phyloP scores from a whole-genome alignment of 176 grass and related monocot genomes.

The Tillandsia fasciculata region DNA sequence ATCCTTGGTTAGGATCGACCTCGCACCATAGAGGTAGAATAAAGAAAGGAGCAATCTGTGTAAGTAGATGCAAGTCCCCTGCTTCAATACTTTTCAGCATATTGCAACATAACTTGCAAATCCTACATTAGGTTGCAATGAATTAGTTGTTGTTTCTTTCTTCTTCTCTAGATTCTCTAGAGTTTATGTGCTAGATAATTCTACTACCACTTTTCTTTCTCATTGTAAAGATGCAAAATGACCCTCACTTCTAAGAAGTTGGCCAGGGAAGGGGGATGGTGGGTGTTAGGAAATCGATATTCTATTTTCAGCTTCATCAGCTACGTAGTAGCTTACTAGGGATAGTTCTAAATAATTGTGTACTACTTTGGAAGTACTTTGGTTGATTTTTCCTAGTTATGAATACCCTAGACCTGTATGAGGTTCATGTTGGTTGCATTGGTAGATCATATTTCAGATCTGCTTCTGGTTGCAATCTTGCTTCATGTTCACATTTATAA shows the following conservation, averaged over 20 bases:
- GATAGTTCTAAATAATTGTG: background rate
- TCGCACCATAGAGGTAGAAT: no score
- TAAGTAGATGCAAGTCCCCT: slow-evolving; percentile 22
- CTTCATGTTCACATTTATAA: background rate
- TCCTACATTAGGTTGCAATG: slow-evolving; percentile 5
- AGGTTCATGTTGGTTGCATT: background rate
- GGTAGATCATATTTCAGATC: background rate
- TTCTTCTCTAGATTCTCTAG: no score
- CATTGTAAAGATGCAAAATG: no score
- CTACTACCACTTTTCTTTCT: no score
- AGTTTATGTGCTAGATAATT: no score
- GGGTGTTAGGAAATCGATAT: background rate
- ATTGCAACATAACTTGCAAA: background rate
- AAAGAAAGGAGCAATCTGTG: slow-evolving; percentile 54
- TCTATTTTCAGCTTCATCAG: no score
- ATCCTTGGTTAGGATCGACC: no score
- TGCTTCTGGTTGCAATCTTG: background rate
- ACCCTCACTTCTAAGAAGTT: background rate
- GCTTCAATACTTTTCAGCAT: background rate
- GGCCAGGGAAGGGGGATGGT: background rate
- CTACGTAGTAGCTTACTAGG: no score
- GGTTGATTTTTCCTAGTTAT: background rate
- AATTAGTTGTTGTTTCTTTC: background rate
- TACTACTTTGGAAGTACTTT: background rate
- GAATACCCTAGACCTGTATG: background rate